Evolutionary conservation across 179 eudicot genomes (phyloP).

Genomic region (Amaranthus tricolor): DNA sequence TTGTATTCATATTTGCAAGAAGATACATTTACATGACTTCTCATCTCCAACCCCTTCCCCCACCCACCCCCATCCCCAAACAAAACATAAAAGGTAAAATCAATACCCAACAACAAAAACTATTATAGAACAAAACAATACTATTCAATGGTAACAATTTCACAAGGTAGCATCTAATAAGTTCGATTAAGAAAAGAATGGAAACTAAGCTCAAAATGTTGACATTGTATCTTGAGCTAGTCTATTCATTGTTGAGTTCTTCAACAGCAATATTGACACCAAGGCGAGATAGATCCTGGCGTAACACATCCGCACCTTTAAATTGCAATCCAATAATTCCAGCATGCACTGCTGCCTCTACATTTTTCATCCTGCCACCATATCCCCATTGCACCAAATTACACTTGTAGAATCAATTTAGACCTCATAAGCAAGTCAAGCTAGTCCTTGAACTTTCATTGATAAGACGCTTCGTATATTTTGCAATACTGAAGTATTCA

Average conservation of each 20-base stretch:
- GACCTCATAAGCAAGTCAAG: not conserved
- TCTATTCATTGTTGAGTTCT: slow-evolving; percentile 9
- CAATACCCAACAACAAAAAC: too few relatives aligned
- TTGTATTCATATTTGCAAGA: too few relatives aligned
- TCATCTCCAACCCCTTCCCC: too few relatives aligned
- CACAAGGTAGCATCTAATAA: too few relatives aligned
- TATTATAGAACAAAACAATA: too few relatives aligned
- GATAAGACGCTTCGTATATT: not conserved
- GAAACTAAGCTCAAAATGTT: too few relatives aligned
- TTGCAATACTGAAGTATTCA: not conserved
- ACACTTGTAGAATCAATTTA: not conserved
- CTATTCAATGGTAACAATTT: too few relatives aligned
- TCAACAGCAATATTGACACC: slow-evolving; percentile 41
- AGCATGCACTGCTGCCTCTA: slow-evolving; percentile 68
- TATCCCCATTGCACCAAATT: not conserved
- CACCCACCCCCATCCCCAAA: too few relatives aligned
- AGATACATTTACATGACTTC: too few relatives aligned
- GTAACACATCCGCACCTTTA: slow-evolving; percentile 54
- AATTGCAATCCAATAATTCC: slow-evolving; percentile 79
- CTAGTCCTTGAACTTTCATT: not conserved
- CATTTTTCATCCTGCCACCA: slow-evolving; percentile 63
- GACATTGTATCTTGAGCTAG: slow-evolving; percentile 8
- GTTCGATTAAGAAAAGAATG: too few relatives aligned
- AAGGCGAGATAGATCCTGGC: slow-evolving; percentile 46
- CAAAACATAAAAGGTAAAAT: too few relatives aligned